Conservation (phyloP, 148 eudicot species). For the Nyssa sinensis region DNA sequence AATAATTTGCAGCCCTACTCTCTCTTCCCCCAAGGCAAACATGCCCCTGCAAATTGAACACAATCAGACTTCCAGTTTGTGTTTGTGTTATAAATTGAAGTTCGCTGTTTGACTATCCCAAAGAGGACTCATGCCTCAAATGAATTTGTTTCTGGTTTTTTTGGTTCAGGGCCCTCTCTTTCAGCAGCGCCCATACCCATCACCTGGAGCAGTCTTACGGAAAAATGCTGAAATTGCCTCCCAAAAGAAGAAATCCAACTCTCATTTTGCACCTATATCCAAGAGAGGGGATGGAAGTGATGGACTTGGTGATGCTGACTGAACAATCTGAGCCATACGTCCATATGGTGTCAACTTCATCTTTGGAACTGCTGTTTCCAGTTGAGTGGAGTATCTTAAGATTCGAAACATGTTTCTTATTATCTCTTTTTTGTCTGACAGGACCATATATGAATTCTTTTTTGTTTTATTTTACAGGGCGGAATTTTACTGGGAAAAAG, state of each 20-base stretch:
- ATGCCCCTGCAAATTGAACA: neutral
- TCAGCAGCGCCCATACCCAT: constrained; percentile 98
- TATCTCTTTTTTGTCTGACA: too few species aligned
- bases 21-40: neutral
- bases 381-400: too few species aligned
- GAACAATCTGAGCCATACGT: constrained; percentile 5
- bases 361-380: neutral
- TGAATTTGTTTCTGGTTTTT: constrained; percentile 7
- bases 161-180: constrained; percentile 91
- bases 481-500: neutral
- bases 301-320: constrained; percentile 98
- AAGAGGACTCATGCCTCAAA: neutral
- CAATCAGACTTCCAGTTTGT: neutral
- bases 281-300: constrained; percentile 99
- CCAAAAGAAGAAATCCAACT: constrained; percentile 71
- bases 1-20: neutral
- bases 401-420: too few species aligned
- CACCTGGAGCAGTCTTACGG: constrained; percentile 94
- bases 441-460: too few species aligned
- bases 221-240: constrained; percentile 93
- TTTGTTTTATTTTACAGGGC: too few species aligned
- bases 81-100: neutral
- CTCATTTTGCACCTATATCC: constrained; percentile 67
- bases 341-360: neutral
- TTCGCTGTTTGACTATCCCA: constrained; percentile 6